Evolutionary conservation across 2,329 filamentous ascomycete genomes (phyloP).

Genomic region (Aspergillus novofumigatus): DNA sequence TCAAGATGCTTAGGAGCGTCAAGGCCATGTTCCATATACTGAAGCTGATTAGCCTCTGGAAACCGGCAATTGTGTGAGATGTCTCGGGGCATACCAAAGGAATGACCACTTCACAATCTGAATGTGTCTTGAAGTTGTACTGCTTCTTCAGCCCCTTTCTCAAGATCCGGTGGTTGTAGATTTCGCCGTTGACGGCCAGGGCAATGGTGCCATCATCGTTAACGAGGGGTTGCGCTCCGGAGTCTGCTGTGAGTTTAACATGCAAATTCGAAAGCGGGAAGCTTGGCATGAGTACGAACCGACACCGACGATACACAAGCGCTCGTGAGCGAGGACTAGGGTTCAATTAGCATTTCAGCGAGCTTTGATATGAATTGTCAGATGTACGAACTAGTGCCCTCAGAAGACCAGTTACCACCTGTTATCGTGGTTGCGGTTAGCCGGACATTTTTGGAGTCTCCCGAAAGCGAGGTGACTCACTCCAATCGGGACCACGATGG

Average conservation of each 20-base stretch:
- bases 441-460: conserved; percentile 3
- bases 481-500: conserved; percentile 98
- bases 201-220: conserved; percentile 85
- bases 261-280: conserved; percentile 1
- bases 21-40: conserved; percentile 90
- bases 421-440: conserved; percentile 21
- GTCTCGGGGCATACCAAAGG: conserved; percentile 65
- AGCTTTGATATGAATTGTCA: not conserved
- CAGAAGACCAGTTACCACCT: conserved; percentile 85
- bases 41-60: conserved; percentile 15
- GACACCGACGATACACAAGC: conserved; percentile 94
- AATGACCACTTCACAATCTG: conserved; percentile 98
- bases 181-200: conserved; percentile 97
- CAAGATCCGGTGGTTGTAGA: conserved; percentile 97
- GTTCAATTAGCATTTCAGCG: conserved; percentile 19
- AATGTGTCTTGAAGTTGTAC: conserved; percentile 98
- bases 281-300: conserved; percentile 52
- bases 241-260: conserved; percentile 56
- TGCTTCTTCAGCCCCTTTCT: conserved; percentile 78
- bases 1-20: conserved; percentile 92
- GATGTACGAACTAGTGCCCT: conserved; percentile 74
- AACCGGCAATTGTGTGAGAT: not conserved
- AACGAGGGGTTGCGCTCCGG: conserved; percentile 90
- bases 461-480: conserved; percentile 54
- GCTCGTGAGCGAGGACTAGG: conserved; percentile 90